Conservation (phyloP, 345 rosid genomes). For the Trapa incisa region DNA sequence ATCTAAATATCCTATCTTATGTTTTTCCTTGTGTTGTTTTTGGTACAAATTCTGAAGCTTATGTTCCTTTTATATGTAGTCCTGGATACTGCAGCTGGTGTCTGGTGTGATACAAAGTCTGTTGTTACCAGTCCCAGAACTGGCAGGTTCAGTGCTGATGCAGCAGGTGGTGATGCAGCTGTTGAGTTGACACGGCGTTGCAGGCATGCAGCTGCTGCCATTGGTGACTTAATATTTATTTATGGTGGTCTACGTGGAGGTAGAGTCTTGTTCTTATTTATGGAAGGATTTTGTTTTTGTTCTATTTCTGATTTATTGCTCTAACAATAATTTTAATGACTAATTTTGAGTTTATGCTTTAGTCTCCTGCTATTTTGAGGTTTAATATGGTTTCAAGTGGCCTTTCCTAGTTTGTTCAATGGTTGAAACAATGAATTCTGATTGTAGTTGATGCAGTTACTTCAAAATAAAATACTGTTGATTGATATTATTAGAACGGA, state of each 20-base stretch:
- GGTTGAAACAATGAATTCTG: too few relatives aligned
- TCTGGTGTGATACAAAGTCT: slow-evolving; percentile 99
- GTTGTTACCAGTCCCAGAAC: slow-evolving; percentile 94
- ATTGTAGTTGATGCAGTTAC: too few relatives aligned
- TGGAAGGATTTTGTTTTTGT: background rate
- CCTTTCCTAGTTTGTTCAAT: background rate
- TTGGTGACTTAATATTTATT: slow-evolving; percentile 84
- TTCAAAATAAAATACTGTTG: background rate
- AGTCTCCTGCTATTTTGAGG: background rate
- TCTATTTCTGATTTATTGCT: background rate
- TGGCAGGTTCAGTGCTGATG: slow-evolving; percentile 94
- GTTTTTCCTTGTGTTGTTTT: background rate
- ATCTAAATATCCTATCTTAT: background rate
- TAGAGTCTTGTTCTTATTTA: slow-evolving; percentile 19
- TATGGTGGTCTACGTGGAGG: slow-evolving; percentile 99
- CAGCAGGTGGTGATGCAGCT: slow-evolving; percentile 99
- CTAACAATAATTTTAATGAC: background rate
- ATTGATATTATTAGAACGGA: background rate
- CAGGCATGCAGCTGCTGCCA: slow-evolving; percentile 97
- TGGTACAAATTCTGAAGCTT: background rate
- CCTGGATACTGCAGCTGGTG: slow-evolving; percentile 98
- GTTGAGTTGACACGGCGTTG: slow-evolving; percentile 99
- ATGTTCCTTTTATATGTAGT: slow-evolving; percentile 30
- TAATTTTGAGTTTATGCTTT: too few relatives aligned
- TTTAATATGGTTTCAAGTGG: background rate